These are phyloP conservation scores for Sphaerulina vaccinii DNA, from an alignment of 2,329 filamentous ascomycete species.

Conservation along the genomic window DNA sequence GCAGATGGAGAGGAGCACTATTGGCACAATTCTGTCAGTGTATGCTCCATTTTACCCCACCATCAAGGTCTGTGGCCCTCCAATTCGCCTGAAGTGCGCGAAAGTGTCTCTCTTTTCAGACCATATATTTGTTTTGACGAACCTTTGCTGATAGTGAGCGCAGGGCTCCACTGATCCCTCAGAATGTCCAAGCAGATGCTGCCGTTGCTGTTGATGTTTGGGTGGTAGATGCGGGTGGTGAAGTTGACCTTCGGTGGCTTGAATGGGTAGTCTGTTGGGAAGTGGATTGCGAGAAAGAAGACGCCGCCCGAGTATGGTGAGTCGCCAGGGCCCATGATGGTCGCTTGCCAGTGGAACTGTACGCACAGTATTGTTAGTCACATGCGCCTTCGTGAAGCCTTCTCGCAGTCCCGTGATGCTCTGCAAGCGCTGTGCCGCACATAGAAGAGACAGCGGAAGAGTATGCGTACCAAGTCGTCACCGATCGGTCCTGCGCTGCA, in stretches of 20 bases:
- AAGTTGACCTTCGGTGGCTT: slow-evolving; percentile 99
- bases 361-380: slow-evolving; percentile 16
- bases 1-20: slow-evolving; percentile 97
- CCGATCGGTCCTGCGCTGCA: slow-evolving; percentile 96
- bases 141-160: slow-evolving; percentile 98
- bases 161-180: slow-evolving; percentile 98
- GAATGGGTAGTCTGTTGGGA: slow-evolving; percentile 99
- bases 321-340: slow-evolving; percentile 98
- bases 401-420: slow-evolving; percentile 8
- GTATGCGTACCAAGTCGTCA: slow-evolving; percentile 80
- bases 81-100: neutral
- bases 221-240: slow-evolving; percentile 98
- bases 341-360: slow-evolving; percentile 99
- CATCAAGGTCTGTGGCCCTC: slow-evolving; percentile 18
- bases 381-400: slow-evolving; percentile 9
- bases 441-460: slow-evolving; percentile 7
- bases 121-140: slow-evolving; percentile 5
- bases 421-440: slow-evolving; percentile 13
- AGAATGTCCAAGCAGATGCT: slow-evolving; percentile 99
- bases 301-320: slow-evolving; percentile 97
- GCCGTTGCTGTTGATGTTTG: slow-evolving; percentile 99
- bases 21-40: slow-evolving; percentile 5
- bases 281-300: slow-evolving; percentile 98
- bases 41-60: slow-evolving; percentile 28
- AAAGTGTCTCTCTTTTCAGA: no score